These are phyloP conservation scores for Daldinia sp. DNA, from an alignment of 2,329 filamentous ascomycete species.

Conservation along the genomic window DNA sequence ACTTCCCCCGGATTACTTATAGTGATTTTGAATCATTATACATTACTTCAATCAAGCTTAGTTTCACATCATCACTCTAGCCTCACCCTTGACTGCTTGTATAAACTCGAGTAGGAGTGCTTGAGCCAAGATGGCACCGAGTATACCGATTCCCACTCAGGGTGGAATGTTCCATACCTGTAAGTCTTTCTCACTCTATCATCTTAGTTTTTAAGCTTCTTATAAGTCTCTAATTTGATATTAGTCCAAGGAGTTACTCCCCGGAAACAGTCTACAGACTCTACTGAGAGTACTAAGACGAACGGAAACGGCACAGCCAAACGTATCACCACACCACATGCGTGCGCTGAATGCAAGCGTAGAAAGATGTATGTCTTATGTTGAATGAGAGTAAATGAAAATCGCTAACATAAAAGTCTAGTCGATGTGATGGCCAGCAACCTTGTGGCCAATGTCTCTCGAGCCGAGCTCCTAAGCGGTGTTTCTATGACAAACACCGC, in stretches of 20 bases:
- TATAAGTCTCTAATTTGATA: conserved; percentile 25
- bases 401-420: conserved; percentile 45
- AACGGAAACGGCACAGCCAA: conserved; percentile 45
- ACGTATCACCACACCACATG: conserved; percentile 49
- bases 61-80: conserved; percentile 42
- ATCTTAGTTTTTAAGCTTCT: neutral
- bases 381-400: conserved; percentile 6
- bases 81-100: conserved; percentile 30
- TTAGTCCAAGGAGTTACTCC: conserved; percentile 61
- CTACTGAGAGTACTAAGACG: conserved; percentile 46
- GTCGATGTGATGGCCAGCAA: conserved; percentile 80
- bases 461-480: conserved; percentile 80
- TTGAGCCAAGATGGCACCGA: conserved; percentile 52
- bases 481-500: conserved; percentile 82
- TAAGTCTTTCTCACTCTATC: conserved; percentile 29
- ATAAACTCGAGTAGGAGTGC: conserved; percentile 26
- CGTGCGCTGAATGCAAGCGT: conserved; percentile 68
- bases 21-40: conserved; percentile 31
- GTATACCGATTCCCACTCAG: conserved; percentile 57
- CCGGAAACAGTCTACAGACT: conserved; percentile 57
- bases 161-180: conserved; percentile 63
- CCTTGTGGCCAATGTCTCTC: conserved; percentile 85
- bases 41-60: conserved; percentile 31
- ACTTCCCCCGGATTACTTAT: conserved; percentile 37
- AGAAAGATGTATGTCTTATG: conserved; percentile 70